Base-by-base conservation (phyloP, 805 yeast species). In the Ogataea angusta region DNA sequence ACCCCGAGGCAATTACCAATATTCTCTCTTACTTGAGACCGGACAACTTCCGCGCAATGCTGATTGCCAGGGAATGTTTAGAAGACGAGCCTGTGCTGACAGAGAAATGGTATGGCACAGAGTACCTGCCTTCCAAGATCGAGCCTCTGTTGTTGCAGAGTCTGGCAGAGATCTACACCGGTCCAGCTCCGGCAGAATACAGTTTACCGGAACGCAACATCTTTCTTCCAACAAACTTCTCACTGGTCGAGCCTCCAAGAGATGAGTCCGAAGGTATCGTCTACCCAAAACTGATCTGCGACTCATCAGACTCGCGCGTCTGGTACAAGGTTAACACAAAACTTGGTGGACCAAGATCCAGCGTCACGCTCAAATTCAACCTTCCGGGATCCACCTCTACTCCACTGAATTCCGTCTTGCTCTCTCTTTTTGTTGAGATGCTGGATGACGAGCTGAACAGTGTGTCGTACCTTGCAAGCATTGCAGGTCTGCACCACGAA, bases 251-350 rank as follows among this genome's bases (percentile, higher is more conserved):
- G 27, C 72, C 70, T 42, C 53, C 66, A 17, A 63, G 62, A 25
- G 57, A 57, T 13, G 62, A 59, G 21, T 47, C 52, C 3, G 55
- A 57, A 2, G 70, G 69, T 21, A 43, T 51, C 21, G 30, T 46
- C 3, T 76, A 75, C 45, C 96, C 97, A 1, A 67, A 68, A 26
- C 66, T 88, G 29, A 64, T 93, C 40, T 64, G 73, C 43, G 69
- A 74, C 33, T 69, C 72, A 33, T 63, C 72, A 10, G 69, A 69
- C 34, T 62, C 71, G 27, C 81, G 80, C 51, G 66, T 86, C 26
- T 91, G 98, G 98, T 86, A 70, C 61, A 91, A 91, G 60, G 83
- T 83, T 52, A 96, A 91, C 65, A 96, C 91, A 51, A 78, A 82
- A 36, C 85, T 91, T 57, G 78, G 84, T 69, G 85, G 86, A 13